Base-by-base conservation (phyloP, 169 alveolate species). In the Eimeria sp. region DNA sequence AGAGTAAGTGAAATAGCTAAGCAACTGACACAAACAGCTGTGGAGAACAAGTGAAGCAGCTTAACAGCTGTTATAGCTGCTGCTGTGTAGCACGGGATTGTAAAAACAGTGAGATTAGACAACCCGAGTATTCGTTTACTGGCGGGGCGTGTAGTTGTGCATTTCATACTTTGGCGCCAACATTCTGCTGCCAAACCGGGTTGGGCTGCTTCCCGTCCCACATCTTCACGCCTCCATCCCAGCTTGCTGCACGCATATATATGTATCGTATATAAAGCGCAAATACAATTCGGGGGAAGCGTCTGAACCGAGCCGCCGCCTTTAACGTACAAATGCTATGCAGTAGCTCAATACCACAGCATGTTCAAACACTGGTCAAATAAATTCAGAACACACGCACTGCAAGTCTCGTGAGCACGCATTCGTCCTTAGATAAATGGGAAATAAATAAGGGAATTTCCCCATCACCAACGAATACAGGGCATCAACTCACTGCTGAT, bases 191-290 rank as follows among this genome's bases (percentile, higher is more conserved):
- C 96, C 94, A 95, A 52, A 95, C 95, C 16, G 96, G 96, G 58
- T 95, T 78, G 40, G 87, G 95, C 95, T 85, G 95, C 82, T 95
- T 95, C 71, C 96, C 96, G 43, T 95, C 96, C 96, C 96, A 95
- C 96, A 95, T 95, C 60, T 82, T 78, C 52, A 95, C 94, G 72
- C 49, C 60, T 60, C 96, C 96, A 76, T 95, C 96, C 96, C 96
- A 95, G 89, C 96, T 95, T n/a, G 95, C 96, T 93, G 94, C 90
- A 52, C 56, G n/a, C 83, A 74, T 6, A 9, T 33, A 14, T 46
- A 58, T 6, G 8, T 14, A 82, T 1, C 3, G 37, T 43, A 43
- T 43, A 43, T 43, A n/a, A 87, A 33, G 40, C 25, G 49, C 8
- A 54, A 10, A 23, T 16, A 1, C 54, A n/a, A 2, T 10, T 13